phyloP scores from a whole-genome alignment of 1,284 basidiomycete species.

The Calocybe gambosa region DNA sequence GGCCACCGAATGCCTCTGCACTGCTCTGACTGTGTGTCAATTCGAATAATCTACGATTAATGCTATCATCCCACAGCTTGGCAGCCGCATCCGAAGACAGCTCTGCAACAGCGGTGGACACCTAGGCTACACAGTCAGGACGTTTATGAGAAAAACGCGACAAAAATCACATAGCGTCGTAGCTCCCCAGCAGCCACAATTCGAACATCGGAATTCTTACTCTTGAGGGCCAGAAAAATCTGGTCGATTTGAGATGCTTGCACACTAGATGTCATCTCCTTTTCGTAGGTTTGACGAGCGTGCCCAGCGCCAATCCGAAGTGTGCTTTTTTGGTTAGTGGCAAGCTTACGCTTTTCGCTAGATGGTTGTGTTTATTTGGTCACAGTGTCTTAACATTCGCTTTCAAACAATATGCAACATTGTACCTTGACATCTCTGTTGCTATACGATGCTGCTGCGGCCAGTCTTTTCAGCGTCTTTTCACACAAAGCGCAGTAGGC shows the following conservation, averaged over 20 bases:
- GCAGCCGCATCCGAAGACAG: constrained; percentile 71
- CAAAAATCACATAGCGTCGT: constrained; percentile 56
- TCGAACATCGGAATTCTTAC: constrained; percentile 55
- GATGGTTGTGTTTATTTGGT: constrained; percentile 1
- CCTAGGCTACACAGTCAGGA: constrained; percentile 34
- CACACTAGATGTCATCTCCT: constrained; percentile 50
- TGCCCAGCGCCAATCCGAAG: neutral
- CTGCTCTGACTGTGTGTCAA: constrained; percentile 75
- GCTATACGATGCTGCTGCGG: too few relatives aligned
- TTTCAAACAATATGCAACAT: too few relatives aligned
- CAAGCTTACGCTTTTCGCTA: neutral
- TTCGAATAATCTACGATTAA: constrained; percentile 76
- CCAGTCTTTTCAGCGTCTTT: neutral
- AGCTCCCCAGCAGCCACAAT: constrained; percentile 61
- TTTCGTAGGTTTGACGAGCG: constrained; percentile 5
- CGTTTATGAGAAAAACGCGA: constrained; percentile 4
- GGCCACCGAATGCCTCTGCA: constrained; percentile 74
- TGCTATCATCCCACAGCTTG: constrained; percentile 78
- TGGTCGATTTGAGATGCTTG: constrained; percentile 52
- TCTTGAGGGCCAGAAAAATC: constrained; percentile 63
- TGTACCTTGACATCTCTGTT: too few relatives aligned
- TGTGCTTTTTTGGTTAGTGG: neutral
- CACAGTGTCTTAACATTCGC: neutral
- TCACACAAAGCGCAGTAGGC: constrained; percentile 12
- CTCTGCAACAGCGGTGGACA: constrained; percentile 64